Evolutionary conservation across 306 rosid genomes (phyloP).

Genomic region (Acacia acuminata): DNA sequence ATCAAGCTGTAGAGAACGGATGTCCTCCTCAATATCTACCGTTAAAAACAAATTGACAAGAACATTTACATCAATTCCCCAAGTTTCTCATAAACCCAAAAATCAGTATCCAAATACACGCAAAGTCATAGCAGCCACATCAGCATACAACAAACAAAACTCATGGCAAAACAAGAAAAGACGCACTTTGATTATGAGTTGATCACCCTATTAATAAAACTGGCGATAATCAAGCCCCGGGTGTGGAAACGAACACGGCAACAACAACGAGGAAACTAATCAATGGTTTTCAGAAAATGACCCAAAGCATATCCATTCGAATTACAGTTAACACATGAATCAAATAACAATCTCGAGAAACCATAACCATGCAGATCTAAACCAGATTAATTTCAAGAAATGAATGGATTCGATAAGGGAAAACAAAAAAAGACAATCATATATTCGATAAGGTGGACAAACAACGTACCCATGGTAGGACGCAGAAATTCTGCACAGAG

Average conservation of each 20-base stretch:
- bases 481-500: not conserved
- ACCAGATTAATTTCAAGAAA: not conserved
- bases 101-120: not conserved
- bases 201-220: not conserved
- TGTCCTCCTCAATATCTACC: constrained; percentile 86
- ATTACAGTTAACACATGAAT: constrained; percentile 10
- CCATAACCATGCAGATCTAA: constrained; percentile 33
- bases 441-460: not conserved
- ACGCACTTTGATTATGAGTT: not conserved
- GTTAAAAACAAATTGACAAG: constrained; percentile 36
- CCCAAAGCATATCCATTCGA: not conserved
- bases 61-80: constrained; percentile 26
- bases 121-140: not conserved
- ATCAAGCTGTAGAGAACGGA: constrained; percentile 92
- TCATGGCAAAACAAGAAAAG: not conserved
- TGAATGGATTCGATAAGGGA: not conserved
- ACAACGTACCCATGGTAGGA: constrained; percentile 39
- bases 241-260: not conserved
- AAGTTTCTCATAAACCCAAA: constrained; percentile 25
- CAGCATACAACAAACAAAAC: constrained; percentile 2
- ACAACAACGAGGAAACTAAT: not conserved
- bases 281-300: not conserved
- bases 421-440: not conserved
- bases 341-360: not conserved
- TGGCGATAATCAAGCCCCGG: not conserved